A percentile compares a stretch with the other conserved stretches of the same genome.
These are phyloP conservation scores for Talaromyces islandicus DNA, from an alignment of 2,329 filamentous ascomycete genomes.

Conservation along the genomic window DNA sequence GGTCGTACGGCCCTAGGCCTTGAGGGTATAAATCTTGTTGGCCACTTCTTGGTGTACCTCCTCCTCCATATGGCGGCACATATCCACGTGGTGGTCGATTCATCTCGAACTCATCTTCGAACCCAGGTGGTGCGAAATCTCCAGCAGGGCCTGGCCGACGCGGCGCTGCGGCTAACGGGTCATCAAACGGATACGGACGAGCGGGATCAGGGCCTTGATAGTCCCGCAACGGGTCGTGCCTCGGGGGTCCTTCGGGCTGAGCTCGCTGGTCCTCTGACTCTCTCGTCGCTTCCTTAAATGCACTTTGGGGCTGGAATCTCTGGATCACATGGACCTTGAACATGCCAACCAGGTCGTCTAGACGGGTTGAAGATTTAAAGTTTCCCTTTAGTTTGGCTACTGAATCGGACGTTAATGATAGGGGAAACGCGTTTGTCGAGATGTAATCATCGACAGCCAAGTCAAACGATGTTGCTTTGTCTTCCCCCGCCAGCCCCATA, in stretches of 20 bases:
- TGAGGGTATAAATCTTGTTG: slow-evolving; percentile 83
- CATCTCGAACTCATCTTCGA: slow-evolving; percentile 89
- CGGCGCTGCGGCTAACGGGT: slow-evolving; percentile 56
- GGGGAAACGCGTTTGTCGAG: slow-evolving; percentile 54
- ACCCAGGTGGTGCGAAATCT: slow-evolving; percentile 79
- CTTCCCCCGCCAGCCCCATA: slow-evolving; percentile 72
- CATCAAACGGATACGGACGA: slow-evolving; percentile 61
- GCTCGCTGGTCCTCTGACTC: slow-evolving; percentile 40
- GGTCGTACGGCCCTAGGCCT: slow-evolving; percentile 78
- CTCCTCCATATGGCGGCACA: slow-evolving; percentile 36
- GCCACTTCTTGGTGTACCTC: slow-evolving; percentile 65
- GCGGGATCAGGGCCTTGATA: slow-evolving; percentile 54
- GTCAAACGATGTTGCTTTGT: slow-evolving; percentile 74
- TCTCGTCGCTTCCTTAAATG: slow-evolving; percentile 74
- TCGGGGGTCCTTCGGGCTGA: slow-evolving; percentile 35
- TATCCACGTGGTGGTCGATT: slow-evolving; percentile 57
- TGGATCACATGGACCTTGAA: slow-evolving; percentile 79
- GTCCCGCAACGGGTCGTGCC: slow-evolving; percentile 46
- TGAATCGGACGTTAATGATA: slow-evolving; percentile 32
- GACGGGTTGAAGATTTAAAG: slow-evolving; percentile 67
- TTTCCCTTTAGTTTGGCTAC: slow-evolving; percentile 44
- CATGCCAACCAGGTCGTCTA: slow-evolving; percentile 63
- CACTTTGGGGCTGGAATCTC: slow-evolving; percentile 64
- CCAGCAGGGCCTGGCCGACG: slow-evolving; percentile 61
- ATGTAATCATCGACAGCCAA: slow-evolving; percentile 69